phyloP scores from a whole-genome alignment of 2,329 filamentous ascomycete genomes.

The Emydomyces testavorans region DNA sequence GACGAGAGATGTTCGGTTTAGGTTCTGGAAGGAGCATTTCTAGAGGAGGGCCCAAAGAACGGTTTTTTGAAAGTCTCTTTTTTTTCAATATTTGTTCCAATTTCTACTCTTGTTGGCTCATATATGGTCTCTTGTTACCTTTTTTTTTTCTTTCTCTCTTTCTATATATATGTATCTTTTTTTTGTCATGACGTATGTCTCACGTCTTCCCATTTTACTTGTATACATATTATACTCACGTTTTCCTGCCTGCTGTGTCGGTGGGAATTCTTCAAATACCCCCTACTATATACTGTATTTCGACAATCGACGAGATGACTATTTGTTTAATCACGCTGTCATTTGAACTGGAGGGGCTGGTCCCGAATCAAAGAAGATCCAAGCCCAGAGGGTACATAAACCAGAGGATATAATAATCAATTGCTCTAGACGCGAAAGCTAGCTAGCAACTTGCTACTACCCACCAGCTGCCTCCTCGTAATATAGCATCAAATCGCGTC shows the following conservation, averaged over 20 bases:
- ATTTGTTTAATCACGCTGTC: background rate
- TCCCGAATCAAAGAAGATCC: background rate
- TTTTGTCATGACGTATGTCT: constrained; percentile 12
- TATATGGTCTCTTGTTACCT: background rate
- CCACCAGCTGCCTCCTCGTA: too few relatives aligned
- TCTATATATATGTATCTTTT: background rate
- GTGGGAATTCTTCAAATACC: constrained; percentile 7
- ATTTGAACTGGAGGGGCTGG: too few relatives aligned
- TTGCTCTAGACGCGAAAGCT: too few relatives aligned
- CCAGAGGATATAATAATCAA: background rate
- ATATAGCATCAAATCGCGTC: too few relatives aligned
- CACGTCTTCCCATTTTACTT: constrained; percentile 1
- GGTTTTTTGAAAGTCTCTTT: background rate
- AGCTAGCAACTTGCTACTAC: too few relatives aligned
- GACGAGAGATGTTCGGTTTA: constrained; percentile 72
- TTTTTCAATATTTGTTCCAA: background rate
- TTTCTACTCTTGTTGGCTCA: too few relatives aligned
- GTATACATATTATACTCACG: constrained; percentile 7
- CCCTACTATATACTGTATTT: background rate
- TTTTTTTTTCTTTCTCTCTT: background rate
- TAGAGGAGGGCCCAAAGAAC: constrained; percentile 16
- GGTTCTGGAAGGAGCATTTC: constrained; percentile 96
- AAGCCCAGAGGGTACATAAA: background rate
- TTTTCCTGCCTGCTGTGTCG: background rate
- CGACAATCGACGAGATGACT: background rate